Conservation (phyloP, 1,284 basidiomycete genomes). For the Ganoderma multipileum region DNA sequence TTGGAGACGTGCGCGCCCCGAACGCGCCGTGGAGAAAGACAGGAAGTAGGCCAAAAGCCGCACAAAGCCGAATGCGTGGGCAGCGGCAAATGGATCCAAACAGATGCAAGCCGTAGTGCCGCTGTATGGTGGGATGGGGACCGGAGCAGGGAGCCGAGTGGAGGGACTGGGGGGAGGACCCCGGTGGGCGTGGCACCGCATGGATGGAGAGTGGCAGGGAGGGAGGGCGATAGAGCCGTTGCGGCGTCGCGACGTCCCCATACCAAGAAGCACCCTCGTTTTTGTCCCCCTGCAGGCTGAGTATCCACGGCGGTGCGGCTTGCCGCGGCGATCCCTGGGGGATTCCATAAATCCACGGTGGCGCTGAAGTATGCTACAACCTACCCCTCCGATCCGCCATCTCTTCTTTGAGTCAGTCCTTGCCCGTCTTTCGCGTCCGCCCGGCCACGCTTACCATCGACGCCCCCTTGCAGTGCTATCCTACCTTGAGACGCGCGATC, state of each 20-base stretch:
- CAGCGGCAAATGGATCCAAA: neutral
- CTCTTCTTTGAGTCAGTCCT: neutral
- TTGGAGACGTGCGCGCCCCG: neutral
- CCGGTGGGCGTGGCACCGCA: conserved; percentile 21
- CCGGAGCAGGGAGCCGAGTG: conserved; percentile 7
- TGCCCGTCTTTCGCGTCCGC: neutral
- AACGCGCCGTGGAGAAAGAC: neutral
- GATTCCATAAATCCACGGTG: conserved; percentile 20
- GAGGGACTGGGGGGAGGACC: conserved; percentile 17
- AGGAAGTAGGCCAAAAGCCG: neutral
- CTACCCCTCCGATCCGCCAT: neutral
- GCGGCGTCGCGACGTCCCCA: conserved; percentile 31
- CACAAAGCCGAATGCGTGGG: neutral
- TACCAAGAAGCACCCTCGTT: conserved; percentile 31
- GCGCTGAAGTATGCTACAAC: conserved; percentile 4
- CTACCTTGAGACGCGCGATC: neutral
- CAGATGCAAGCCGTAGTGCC: neutral
- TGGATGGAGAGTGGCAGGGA: conserved; percentile 15
- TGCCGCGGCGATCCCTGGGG: conserved; percentile 15
- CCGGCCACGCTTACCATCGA: neutral
- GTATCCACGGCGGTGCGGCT: conserved; percentile 25
- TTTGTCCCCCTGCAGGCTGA: conserved; percentile 28
- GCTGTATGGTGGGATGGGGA: neutral
- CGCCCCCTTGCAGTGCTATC: neutral
- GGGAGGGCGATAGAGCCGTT: conserved; percentile 28